phyloP scores from a whole-genome alignment of 2,329 filamentous ascomycete genomes.

The Geosmithia morbida region DNA sequence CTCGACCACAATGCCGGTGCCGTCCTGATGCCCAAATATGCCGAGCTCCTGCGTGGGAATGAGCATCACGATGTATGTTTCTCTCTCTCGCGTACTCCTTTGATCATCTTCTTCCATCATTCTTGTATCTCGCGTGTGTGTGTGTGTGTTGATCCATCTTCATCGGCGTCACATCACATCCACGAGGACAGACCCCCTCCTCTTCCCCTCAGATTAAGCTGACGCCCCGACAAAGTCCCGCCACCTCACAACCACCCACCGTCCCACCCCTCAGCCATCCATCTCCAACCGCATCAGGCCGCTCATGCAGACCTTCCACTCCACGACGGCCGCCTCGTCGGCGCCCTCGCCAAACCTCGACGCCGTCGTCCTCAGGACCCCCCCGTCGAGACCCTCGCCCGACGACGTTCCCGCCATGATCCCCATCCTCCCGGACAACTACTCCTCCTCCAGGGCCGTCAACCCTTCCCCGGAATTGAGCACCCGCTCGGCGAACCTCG shows the following conservation, averaged over 20 bases:
- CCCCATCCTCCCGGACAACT: slow-evolving; percentile 47
- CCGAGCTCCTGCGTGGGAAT: slow-evolving; percentile 22
- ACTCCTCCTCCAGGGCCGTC: slow-evolving; percentile 12
- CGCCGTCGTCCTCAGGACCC: slow-evolving; percentile 34
- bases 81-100: too few relatives aligned
- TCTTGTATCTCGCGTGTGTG: too few relatives aligned
- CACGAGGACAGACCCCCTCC: too few relatives aligned
- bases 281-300: slow-evolving; percentile 31
- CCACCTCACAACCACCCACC: slow-evolving; percentile 30
- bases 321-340: slow-evolving; percentile 29
- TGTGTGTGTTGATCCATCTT: too few relatives aligned
- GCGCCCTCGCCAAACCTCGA: slow-evolving; percentile 28
- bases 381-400: slow-evolving; percentile 4
- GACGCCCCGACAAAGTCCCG: too few relatives aligned
- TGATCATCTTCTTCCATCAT: too few relatives aligned
- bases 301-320: slow-evolving; percentile 50
- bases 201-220: too few relatives aligned
- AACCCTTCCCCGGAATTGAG: too few relatives aligned
- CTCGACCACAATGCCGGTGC: slow-evolving; percentile 21
- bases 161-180: too few relatives aligned
- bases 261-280: slow-evolving; percentile 29
- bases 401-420: slow-evolving; percentile 31
- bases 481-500: not conserved
- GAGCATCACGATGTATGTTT: slow-evolving; percentile 25
- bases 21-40: slow-evolving; percentile 30